phyloP scores from a whole-genome alignment of 176 grass and related monocot genomes.

The Aegilops sharonensis region DNA sequence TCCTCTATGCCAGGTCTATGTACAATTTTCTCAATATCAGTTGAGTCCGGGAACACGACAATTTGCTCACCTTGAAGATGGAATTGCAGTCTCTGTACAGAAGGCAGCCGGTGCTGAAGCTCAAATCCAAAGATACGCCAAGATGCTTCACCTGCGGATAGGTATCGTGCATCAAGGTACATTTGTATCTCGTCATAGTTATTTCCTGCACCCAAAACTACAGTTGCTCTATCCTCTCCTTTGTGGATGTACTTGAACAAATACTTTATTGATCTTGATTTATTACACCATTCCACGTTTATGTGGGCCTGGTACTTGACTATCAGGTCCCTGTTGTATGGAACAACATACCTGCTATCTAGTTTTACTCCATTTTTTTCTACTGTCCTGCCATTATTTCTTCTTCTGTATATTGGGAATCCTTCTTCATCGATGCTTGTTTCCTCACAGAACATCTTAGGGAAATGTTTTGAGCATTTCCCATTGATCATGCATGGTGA shows the following conservation, averaged over 20 bases:
- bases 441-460: not conserved
- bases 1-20: not conserved
- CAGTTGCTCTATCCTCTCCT: not conserved
- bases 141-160: constrained; percentile 12
- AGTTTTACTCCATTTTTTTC: constrained; percentile 1
- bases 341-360: constrained; percentile 26
- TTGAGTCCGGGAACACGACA: not conserved
- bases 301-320: constrained; percentile 39
- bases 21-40: not conserved
- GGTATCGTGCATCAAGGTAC: constrained; percentile 38
- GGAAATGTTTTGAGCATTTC: constrained; percentile 27
- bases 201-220: not conserved
- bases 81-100: constrained; percentile 14
- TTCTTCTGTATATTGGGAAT: constrained; percentile 18
- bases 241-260: constrained; percentile 45
- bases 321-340: not conserved
- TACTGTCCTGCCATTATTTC: not conserved
- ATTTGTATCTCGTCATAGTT: constrained; percentile 27
- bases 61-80: constrained; percentile 28
- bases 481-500: constrained; percentile 34
- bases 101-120: constrained; percentile 27
- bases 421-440: constrained; percentile 28
- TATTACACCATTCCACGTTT: constrained; percentile 33
- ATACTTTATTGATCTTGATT: constrained; percentile 34
- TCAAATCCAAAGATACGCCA: constrained; percentile 31